Conservation (phyloP, 1,139 yeast genomes). For the Kurtzmaniella quercitrusa region DNA sequence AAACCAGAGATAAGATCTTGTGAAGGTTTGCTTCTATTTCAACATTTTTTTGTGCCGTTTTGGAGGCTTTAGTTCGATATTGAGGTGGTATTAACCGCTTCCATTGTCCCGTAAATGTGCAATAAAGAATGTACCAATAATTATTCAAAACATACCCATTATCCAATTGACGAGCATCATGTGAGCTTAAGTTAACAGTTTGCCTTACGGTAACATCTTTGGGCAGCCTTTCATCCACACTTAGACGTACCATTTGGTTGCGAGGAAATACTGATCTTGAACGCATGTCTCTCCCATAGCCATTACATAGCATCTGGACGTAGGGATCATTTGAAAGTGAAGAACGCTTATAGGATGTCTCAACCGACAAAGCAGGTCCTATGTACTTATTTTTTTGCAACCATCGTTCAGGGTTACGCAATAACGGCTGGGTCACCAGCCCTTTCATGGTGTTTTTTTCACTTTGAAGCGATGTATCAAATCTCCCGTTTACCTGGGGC, state of each 20-base stretch:
- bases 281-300: conserved; percentile 18
- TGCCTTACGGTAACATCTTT: not conserved
- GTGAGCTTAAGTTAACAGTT: not conserved
- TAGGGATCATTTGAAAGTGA: conserved; percentile 20
- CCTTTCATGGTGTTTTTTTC: conserved; percentile 4
- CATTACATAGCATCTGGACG: conserved; percentile 16
- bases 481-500: no score
- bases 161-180: not conserved
- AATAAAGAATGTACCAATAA: conserved; percentile 3
- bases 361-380: conserved; percentile 12
- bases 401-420: conserved; percentile 24
- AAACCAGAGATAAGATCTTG: not conserved
- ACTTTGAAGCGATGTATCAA: no score
- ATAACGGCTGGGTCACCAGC: conserved; percentile 20
- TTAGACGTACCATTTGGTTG: conserved; percentile 22
- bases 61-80: not conserved
- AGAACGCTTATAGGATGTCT: conserved; percentile 13
- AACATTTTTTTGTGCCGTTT: not conserved
- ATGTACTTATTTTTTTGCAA: conserved; percentile 18
- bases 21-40: not conserved
- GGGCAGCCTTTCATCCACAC: conserved; percentile 9
- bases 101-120: conserved; percentile 2
- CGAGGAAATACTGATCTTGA: conserved; percentile 17
- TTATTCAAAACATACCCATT: conserved; percentile 5
- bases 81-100: conserved; percentile 3